These are phyloP conservation scores for Lactarius indigo DNA, from an alignment of 768 basidiomycete genomes.

Conservation along the genomic window DNA sequence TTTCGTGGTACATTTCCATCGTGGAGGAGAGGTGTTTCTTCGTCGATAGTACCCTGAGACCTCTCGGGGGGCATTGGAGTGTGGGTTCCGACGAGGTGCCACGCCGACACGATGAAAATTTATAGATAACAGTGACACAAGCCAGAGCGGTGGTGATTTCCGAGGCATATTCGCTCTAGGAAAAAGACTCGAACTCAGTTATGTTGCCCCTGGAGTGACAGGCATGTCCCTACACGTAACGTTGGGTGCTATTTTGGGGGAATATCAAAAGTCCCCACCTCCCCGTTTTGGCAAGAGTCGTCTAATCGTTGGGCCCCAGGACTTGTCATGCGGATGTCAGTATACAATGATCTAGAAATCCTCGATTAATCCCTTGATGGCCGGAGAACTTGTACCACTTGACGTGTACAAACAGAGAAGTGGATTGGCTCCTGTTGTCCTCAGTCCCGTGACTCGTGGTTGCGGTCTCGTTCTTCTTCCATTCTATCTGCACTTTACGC, in stretches of 20 bases:
- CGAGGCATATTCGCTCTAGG: slow-evolving; percentile 7
- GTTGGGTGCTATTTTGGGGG: not conserved
- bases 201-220: not conserved
- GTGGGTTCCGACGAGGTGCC: slow-evolving; percentile 17
- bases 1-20: not conserved
- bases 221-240: slow-evolving; percentile 13
- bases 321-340: not conserved
- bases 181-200: not conserved
- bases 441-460: not conserved
- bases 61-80: slow-evolving; percentile 33
- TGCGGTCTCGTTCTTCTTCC: not conserved
- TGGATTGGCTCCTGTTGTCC: not conserved
- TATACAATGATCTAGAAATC: not conserved
- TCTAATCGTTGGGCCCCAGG: not conserved
- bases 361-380: not conserved
- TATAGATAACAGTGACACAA: slow-evolving; percentile 4
- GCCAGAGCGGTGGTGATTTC: slow-evolving; percentile 9
- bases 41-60: not conserved
- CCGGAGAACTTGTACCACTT: not conserved
- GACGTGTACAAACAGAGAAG: slow-evolving; percentile 9
- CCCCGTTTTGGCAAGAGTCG: slow-evolving; percentile 2
- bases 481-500: not conserved
- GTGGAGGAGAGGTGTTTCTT: not conserved
- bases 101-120: slow-evolving; percentile 25
- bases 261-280: not conserved